Evolutionary conservation across 164 flowering plant genomes (phyloP).

Genomic region (Buxus sempervirens): DNA sequence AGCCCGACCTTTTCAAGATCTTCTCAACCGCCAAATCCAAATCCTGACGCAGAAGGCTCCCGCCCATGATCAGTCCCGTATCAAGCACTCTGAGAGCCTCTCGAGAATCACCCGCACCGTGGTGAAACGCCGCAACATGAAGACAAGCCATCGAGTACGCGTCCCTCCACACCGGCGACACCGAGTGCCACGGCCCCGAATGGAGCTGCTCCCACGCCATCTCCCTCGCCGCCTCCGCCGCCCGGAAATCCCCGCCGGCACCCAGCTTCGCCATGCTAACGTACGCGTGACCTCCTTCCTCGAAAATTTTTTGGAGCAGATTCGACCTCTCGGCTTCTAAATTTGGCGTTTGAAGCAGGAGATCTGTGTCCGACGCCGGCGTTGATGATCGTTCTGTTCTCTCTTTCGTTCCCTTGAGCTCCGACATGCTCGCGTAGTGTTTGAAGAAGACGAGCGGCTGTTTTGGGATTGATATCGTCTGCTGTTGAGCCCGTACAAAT

Average conservation of each 20-base stretch:
- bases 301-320: conserved; percentile 50
- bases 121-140: conserved; percentile 51
- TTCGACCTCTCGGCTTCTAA: conserved; percentile 42
- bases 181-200: conserved; percentile 94
- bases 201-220: conserved; percentile 99
- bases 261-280: conserved; percentile 54
- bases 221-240: conserved; percentile 89
- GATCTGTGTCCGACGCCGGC: conserved; percentile 1
- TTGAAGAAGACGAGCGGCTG: no score
- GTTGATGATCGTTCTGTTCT: no score
- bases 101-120: conserved; percentile 34
- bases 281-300: conserved; percentile 81
- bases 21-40: conserved; percentile 42
- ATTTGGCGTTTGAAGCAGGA: conserved; percentile 43
- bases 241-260: conserved; percentile 55
- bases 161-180: conserved; percentile 85
- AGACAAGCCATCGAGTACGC: conserved; percentile 95
- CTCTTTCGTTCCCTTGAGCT: no score
- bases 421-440: no score
- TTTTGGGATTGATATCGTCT: no score
- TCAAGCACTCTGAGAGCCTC: conserved; percentile 78
- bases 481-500: no score
- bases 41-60: conserved; percentile 55
- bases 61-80: conserved; percentile 92
- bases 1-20: conserved; percentile 1